Conservation (phyloP, 2,329 filamentous ascomycete species). For the Fusarium sp. region DNA sequence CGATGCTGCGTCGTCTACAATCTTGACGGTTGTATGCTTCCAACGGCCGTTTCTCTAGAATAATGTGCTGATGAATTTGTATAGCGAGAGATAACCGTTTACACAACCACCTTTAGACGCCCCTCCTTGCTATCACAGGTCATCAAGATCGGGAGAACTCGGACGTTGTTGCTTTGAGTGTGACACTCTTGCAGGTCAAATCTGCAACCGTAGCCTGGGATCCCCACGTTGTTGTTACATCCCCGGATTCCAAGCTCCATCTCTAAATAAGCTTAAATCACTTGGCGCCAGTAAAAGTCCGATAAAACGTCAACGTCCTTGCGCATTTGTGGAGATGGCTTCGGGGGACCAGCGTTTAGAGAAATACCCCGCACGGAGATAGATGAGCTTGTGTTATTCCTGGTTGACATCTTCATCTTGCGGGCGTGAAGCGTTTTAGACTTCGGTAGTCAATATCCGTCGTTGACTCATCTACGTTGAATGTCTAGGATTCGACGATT, state of each 20-base stretch:
- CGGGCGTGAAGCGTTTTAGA: background rate
- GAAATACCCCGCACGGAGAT: constrained; percentile 36
- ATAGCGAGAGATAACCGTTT: background rate
- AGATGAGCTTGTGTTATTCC: background rate
- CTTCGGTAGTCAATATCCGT: constrained; percentile 13
- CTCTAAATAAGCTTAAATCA: constrained; percentile 25
- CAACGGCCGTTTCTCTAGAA: too few relatives aligned
- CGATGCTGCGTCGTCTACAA: constrained; percentile 4
- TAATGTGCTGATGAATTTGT: background rate
- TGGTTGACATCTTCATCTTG: background rate
- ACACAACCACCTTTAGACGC: background rate
- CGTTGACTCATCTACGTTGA: background rate
- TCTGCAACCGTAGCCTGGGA: background rate
- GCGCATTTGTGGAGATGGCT: constrained; percentile 27
- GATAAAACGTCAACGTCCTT: constrained; percentile 5
- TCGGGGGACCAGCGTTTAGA: constrained; percentile 40
- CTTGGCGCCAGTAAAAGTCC: constrained; percentile 23
- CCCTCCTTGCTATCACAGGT: background rate
- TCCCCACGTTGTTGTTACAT: background rate
- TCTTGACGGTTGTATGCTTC: background rate
- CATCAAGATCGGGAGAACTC: constrained; percentile 21
- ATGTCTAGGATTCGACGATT: too few relatives aligned
- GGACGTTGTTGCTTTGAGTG: background rate
- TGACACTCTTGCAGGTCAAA: background rate
- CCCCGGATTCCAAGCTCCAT: constrained; percentile 4